Evolutionary conservation across 2,329 filamentous ascomycete genomes (phyloP).

Genomic region (Epichloe sp.): DNA sequence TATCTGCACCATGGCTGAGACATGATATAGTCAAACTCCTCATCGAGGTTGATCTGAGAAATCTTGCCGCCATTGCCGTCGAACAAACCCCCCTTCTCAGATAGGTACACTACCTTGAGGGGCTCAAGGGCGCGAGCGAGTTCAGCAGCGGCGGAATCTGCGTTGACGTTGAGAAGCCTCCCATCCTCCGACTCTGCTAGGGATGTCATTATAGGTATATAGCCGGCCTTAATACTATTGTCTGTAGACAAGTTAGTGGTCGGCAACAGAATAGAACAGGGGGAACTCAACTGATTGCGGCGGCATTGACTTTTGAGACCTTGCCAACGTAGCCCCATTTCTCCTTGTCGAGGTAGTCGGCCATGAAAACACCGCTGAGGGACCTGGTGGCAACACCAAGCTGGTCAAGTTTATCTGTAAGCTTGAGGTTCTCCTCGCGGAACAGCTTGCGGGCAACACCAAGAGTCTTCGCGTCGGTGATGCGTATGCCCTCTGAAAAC

Average conservation of each 20-base stretch:
- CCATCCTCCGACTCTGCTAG: slow-evolving; percentile 91
- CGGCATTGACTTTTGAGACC: slow-evolving; percentile 84
- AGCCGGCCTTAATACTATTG: slow-evolving; percentile 61
- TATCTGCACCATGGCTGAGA: slow-evolving; percentile 88
- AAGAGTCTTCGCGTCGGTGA: slow-evolving; percentile 91
- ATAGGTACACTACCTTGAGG: slow-evolving; percentile 96
- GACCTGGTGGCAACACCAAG: slow-evolving; percentile 82
- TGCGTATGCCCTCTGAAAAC: slow-evolving; percentile 90
- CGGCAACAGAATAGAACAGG: not conserved
- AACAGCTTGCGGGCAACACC: slow-evolving; percentile 86
- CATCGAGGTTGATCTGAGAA: slow-evolving; percentile 91
- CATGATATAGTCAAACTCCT: slow-evolving; percentile 91
- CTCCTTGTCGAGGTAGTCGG: slow-evolving; percentile 90
- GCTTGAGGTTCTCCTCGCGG: slow-evolving; percentile 85
- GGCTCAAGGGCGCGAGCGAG: slow-evolving; percentile 80
- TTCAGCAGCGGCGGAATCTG: slow-evolving; percentile 90
- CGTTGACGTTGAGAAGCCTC: slow-evolving; percentile 92
- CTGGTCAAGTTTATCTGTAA: slow-evolving; percentile 79
- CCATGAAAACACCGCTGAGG: slow-evolving; percentile 82
- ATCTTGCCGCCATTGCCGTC: slow-evolving; percentile 92
- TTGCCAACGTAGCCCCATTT: slow-evolving; percentile 95
- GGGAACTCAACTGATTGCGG: slow-evolving; percentile 53
- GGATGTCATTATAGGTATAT: slow-evolving; percentile 85
- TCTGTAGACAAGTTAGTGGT: not conserved
- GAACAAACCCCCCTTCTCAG: slow-evolving; percentile 96